Evolutionary conservation across 2,329 filamentous ascomycete species (phyloP), one percentile per base, ranked within the genome.

Genomic region (Colletotrichum navitas): DNA sequence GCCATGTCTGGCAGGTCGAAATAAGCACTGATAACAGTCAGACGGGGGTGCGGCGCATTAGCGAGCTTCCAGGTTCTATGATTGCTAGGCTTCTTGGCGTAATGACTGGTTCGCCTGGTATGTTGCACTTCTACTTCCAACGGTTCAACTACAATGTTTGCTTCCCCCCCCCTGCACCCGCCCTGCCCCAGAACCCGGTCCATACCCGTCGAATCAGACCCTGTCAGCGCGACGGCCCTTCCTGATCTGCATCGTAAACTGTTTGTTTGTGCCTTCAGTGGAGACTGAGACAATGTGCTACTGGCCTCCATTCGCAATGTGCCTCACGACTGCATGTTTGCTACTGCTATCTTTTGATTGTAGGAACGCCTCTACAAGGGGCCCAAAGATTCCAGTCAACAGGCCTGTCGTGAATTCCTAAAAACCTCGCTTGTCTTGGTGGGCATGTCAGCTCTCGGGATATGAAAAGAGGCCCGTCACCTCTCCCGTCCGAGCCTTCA

Each of bases 1-100:
- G 1, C 60, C 45, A 41, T 51, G n/a, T 62, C 32, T 12, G 45
- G 60, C n/a, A 62, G 60, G 60, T 62, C 60, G n/a, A 39, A 62
- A 29, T 32, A 14, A 29, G 32, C 32, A 29, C 29, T 21, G 36
- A 36, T 11, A 34, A n/a, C 29, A 34, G 5, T 14, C 54, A 10
- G 14, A 29, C 45, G 32, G 60, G 60, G 45, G 34, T 39, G 36
- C 18, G 59, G 45, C 45, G 49, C 60, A 11, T 8, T 18, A 14
- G 36, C 2, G 56, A 26, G 18, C 36, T 43, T 29, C 21, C 3
- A 11, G 39, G 39, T 32, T 21, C 16, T 14, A 45, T 43, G 6
- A 2, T 3, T n/a, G 29, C 21, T 29, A 43, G 26, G 21, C 29
- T 36, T 54, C 29, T 21, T 26, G 21, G 51, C 26, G 24, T 11